phyloP scores from a whole-genome alignment of 352 stramenopile genomes.

The Globisporangium okanoganense region DNA sequence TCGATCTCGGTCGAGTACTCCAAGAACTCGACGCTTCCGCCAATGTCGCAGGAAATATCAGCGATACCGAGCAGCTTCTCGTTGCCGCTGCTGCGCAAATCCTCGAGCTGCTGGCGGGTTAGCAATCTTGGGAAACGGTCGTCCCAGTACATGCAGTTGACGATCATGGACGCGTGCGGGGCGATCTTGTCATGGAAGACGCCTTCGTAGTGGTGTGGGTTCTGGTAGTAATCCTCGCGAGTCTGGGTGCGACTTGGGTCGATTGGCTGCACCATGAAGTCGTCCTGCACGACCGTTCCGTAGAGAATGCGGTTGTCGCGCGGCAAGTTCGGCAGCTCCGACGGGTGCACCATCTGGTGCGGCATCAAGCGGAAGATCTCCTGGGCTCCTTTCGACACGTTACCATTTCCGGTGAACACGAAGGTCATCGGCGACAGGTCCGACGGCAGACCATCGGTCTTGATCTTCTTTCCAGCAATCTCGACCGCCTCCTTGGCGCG shows the following conservation, averaged over 20 bases:
- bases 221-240: constrained; percentile 87
- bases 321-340: constrained; percentile 78
- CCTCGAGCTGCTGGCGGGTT: constrained; percentile 86
- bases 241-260: constrained; percentile 18
- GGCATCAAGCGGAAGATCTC: constrained; percentile 94
- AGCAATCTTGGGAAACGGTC: constrained; percentile 91
- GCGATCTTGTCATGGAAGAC: constrained; percentile 90
- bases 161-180: constrained; percentile 89
- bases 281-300: constrained; percentile 71
- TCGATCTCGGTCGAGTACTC: constrained; percentile 93
- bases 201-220: constrained; percentile 88
- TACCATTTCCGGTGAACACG: constrained; percentile 93
- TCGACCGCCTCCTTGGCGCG: constrained; percentile 83
- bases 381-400: constrained; percentile 92
- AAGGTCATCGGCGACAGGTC: constrained; percentile 86
- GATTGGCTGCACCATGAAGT: constrained; percentile 65
- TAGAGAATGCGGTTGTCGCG: constrained; percentile 65
- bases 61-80: constrained; percentile 88
- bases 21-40: constrained; percentile 93
- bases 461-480: constrained; percentile 81
- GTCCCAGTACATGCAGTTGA: constrained; percentile 98
- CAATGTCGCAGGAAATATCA: constrained; percentile 96
- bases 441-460: constrained; percentile 66
- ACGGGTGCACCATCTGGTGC: constrained; percentile 90
- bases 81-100: constrained; percentile 62